phyloP scores from a whole-genome alignment of 768 basidiomycete genomes.

The Lepiota subincarnata region DNA sequence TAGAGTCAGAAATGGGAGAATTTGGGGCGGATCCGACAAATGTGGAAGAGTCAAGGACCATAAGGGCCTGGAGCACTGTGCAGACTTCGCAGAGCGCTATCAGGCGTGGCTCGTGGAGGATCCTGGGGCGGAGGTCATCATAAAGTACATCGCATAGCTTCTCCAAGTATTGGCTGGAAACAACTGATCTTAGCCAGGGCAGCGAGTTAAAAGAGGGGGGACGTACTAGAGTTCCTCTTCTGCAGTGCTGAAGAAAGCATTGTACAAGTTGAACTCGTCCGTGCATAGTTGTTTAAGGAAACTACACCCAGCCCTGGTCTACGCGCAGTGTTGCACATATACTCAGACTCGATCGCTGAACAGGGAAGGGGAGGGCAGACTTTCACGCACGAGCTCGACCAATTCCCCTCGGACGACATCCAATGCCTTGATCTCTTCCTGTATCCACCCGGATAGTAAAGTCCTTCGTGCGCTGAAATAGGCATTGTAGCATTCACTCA shows the following conservation, averaged over 20 bases:
- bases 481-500: constrained; percentile 83
- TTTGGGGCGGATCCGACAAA: constrained; percentile 15
- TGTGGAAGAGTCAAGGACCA: constrained; percentile 79
- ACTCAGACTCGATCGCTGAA: neutral
- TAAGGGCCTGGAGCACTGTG: constrained; percentile 91
- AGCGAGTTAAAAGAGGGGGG: neutral
- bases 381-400: constrained; percentile 69
- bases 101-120: constrained; percentile 87
- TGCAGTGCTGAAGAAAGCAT: constrained; percentile 83
- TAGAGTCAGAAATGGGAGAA: constrained; percentile 14
- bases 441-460: constrained; percentile 68
- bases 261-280: constrained; percentile 84
- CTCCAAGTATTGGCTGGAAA: constrained; percentile 77
- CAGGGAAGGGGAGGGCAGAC: neutral
- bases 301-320: constrained; percentile 90
- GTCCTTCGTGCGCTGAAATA: constrained; percentile 74
- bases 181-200: constrained; percentile 1
- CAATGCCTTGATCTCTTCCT: constrained; percentile 78
- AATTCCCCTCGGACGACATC: constrained; percentile 79
- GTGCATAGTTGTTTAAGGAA: constrained; percentile 90
- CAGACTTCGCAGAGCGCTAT: constrained; percentile 91
- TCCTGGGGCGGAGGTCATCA: constrained; percentile 92
- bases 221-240: constrained; percentile 56
- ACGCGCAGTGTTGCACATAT: neutral
- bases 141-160: constrained; percentile 91